Evolutionary conservation across 495 filamentous ascomycete genomes (phyloP).

Genomic region (Lophium mytilinum): DNA sequence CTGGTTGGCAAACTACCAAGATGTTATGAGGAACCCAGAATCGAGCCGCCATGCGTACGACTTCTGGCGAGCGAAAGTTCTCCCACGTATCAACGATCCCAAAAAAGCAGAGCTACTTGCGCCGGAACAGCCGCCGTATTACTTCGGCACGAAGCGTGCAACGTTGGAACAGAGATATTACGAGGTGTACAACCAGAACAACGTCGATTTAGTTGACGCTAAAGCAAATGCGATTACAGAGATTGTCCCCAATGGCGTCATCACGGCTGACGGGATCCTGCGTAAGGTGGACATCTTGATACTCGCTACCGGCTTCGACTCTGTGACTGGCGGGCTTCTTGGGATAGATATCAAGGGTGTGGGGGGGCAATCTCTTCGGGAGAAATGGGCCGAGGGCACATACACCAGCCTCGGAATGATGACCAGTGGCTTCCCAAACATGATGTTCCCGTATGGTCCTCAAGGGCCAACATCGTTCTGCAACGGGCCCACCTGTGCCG

Average conservation of each 20-base stretch:
- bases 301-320: constrained; percentile 35
- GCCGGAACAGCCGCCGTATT: constrained; percentile 26
- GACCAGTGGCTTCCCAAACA: constrained; percentile 31
- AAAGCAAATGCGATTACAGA: constrained; percentile 23
- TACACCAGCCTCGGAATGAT: constrained; percentile 29
- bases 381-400: constrained; percentile 25
- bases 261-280: neutral
- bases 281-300: constrained; percentile 13
- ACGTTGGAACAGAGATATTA: constrained; percentile 34
- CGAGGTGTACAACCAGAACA: constrained; percentile 32
- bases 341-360: constrained; percentile 29
- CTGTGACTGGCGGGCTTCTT: constrained; percentile 31
- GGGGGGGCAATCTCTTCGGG: constrained; percentile 20
- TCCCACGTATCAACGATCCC: constrained; percentile 27
- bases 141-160: constrained; percentile 28
- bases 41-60: constrained; percentile 28
- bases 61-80: constrained; percentile 32
- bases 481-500: constrained; percentile 15
- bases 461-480: constrained; percentile 25
- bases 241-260: constrained; percentile 21
- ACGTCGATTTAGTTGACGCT: constrained; percentile 34
- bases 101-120: constrained; percentile 28
- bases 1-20: constrained; percentile 30
- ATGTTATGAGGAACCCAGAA: constrained; percentile 24
- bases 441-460: constrained; percentile 35